Evolutionary conservation across 2,329 filamentous ascomycete genomes (phyloP).

Genomic region (Biscogniauxia mediterranea): DNA sequence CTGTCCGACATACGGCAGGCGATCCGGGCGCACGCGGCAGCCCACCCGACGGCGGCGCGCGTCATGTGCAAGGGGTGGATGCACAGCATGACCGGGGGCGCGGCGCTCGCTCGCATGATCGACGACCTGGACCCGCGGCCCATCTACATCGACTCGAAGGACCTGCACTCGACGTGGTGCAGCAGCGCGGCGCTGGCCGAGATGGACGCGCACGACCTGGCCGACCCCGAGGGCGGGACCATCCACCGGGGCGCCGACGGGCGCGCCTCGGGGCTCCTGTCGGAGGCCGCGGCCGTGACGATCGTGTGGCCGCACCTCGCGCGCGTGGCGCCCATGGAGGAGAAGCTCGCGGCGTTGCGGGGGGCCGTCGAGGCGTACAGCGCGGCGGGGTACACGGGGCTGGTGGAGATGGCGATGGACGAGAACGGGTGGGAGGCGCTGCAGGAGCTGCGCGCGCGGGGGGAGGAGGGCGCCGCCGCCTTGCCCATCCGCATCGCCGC

Average conservation of each 20-base stretch:
- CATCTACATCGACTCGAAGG: slow-evolving; percentile 56
- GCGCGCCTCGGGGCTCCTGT: slow-evolving; percentile 48
- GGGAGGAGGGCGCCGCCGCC: slow-evolving; percentile 10
- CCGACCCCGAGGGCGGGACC: slow-evolving; percentile 49
- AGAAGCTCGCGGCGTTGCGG: slow-evolving; percentile 45
- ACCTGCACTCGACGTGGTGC: slow-evolving; percentile 56
- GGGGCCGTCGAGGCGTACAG: slow-evolving; percentile 49
- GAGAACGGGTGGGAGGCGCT: slow-evolving; percentile 53
- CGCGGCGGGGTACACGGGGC: slow-evolving; percentile 50
- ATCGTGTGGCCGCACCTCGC: slow-evolving; percentile 56
- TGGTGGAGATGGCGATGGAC: slow-evolving; percentile 60
- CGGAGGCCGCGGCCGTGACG: slow-evolving; percentile 52
- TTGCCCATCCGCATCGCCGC: slow-evolving; percentile 50
- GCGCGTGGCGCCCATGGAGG: slow-evolving; percentile 44
- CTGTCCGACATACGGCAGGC: slow-evolving; percentile 47
- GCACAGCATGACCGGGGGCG: slow-evolving; percentile 52
- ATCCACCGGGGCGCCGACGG: slow-evolving; percentile 49
- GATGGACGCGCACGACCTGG: slow-evolving; percentile 45
- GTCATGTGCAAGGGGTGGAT: slow-evolving; percentile 56
- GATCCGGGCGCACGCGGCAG: slow-evolving; percentile 44
- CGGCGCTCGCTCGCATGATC: slow-evolving; percentile 48
- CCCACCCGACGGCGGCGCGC: slow-evolving; percentile 43
- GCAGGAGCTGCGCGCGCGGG: slow-evolving; percentile 37
- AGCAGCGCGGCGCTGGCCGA: slow-evolving; percentile 51
- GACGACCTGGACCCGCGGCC: slow-evolving; percentile 51